phyloP scores from a whole-genome alignment of 2,329 filamentous ascomycete genomes.

The Calonectria pteridis region DNA sequence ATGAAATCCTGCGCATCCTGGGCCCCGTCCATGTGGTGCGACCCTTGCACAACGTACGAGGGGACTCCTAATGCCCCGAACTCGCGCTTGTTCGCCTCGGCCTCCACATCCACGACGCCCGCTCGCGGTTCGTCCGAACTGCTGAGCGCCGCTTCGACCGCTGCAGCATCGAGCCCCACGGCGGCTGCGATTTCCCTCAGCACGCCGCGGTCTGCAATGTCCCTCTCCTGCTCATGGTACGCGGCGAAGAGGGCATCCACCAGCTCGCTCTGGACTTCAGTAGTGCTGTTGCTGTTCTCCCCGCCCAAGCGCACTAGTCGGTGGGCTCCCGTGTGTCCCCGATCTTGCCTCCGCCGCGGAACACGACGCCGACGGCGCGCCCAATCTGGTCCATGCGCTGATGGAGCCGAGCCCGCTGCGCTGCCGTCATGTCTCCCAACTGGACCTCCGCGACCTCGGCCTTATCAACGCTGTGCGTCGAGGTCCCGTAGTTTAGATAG shows the following conservation, averaged over 20 bases:
- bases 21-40: conserved; percentile 24
- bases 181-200: conserved; percentile 37
- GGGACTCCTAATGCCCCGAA: conserved; percentile 33
- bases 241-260: conserved; percentile 45
- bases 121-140: conserved; percentile 7
- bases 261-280: conserved; percentile 31
- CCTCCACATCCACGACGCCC: conserved; percentile 30
- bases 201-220: conserved; percentile 44
- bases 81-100: conserved; percentile 11
- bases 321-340: conserved; percentile 52
- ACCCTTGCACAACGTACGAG: conserved; percentile 28
- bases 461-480: conserved; percentile 40
- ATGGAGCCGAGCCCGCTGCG: conserved; percentile 44
- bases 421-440: conserved; percentile 39
- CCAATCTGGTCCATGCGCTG: conserved; percentile 46
- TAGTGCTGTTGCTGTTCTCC: conserved; percentile 9
- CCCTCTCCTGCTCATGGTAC: conserved; percentile 48
- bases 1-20: conserved; percentile 32
- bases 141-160: conserved; percentile 26
- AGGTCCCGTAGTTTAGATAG: conserved; percentile 50
- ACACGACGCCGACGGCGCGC: conserved; percentile 48
- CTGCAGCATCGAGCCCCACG: conserved; percentile 34
- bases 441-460: conserved; percentile 37
- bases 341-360: conserved; percentile 49
- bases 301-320: conserved; percentile 45